Evolutionary conservation across 2,329 filamentous ascomycete species (phyloP).

Genomic region (Fusarium beomiforme): DNA sequence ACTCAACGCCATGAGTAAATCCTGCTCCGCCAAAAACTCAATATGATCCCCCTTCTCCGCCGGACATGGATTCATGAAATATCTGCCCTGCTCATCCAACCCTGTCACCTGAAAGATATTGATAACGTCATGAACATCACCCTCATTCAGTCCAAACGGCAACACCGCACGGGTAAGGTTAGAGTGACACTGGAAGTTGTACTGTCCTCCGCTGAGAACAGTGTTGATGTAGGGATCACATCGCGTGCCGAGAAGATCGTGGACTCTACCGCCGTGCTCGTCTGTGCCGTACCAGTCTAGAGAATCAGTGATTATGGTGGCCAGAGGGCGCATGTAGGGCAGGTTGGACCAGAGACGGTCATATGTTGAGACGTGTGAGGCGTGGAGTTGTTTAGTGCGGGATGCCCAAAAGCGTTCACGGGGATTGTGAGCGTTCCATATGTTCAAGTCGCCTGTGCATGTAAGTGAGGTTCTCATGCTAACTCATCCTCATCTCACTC

Average conservation of each 20-base stretch:
- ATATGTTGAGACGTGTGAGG: constrained; percentile 75
- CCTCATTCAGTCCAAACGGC: constrained; percentile 74
- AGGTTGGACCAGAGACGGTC: constrained; percentile 83
- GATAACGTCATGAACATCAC: constrained; percentile 84
- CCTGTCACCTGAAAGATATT: constrained; percentile 90
- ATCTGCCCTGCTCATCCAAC: constrained; percentile 74
- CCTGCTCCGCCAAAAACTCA: constrained; percentile 83
- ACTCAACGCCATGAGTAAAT: constrained; percentile 71
- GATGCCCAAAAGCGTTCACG: constrained; percentile 85
- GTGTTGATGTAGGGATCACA: constrained; percentile 88
- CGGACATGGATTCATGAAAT: constrained; percentile 77
- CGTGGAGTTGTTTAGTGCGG: constrained; percentile 81
- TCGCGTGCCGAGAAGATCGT: constrained; percentile 83
- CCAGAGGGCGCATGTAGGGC: constrained; percentile 79
- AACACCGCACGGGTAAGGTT: constrained; percentile 80
- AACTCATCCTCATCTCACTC: background rate
- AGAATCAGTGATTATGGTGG: constrained; percentile 76
- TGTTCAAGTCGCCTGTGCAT: constrained; percentile 74
- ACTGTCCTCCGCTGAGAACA: constrained; percentile 74
- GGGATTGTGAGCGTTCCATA: constrained; percentile 81
- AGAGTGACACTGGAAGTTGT: constrained; percentile 86
- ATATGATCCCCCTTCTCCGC: constrained; percentile 68
- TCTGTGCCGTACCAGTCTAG: constrained; percentile 69
- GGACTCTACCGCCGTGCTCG: constrained; percentile 72
- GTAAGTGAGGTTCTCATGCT: background rate